Evolutionary conservation across 2,329 filamentous ascomycete genomes (phyloP).

Genomic region (Aureobasidium sp.): DNA sequence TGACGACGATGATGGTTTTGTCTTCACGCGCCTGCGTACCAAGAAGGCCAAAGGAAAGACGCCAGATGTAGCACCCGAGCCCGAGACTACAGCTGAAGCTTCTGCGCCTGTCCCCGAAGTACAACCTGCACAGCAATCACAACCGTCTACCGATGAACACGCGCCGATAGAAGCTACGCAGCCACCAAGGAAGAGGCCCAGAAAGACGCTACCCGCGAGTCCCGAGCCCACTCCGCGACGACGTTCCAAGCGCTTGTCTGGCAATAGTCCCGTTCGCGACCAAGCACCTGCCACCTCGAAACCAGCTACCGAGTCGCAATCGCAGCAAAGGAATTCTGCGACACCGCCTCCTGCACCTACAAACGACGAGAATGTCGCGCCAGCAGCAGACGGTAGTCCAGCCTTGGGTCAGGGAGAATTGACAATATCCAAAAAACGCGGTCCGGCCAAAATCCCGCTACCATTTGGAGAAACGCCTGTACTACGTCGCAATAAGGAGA

Average conservation of each 20-base stretch:
- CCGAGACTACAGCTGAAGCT: conserved; percentile 6
- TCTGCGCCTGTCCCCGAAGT: conserved; percentile 7
- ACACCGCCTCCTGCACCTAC: conserved; percentile 19
- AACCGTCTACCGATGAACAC: conserved; percentile 17
- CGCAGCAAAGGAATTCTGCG: conserved; percentile 22
- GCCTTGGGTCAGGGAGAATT: not conserved
- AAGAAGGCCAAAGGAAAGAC: conserved; percentile 26
- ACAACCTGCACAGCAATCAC: conserved; percentile 14
- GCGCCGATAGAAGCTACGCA: not conserved
- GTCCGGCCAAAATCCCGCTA: conserved; percentile 61
- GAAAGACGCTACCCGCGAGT: conserved; percentile 25
- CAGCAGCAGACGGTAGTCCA: not conserved
- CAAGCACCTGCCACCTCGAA: not conserved
- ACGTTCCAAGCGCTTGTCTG: conserved; percentile 38
- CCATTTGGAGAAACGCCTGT: conserved; percentile 90
- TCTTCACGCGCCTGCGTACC: conserved; percentile 33
- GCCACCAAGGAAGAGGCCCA: conserved; percentile 22
- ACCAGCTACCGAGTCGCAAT: conserved; percentile 9
- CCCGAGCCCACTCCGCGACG: conserved; percentile 29
- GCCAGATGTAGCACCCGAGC: conserved; percentile 15
- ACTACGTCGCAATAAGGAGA: conserved; percentile 87
- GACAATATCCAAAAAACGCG: conserved; percentile 34
- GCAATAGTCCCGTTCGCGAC: conserved; percentile 25
- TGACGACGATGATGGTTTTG: conserved; percentile 40
- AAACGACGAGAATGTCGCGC: conserved; percentile 1